Base-by-base conservation (phyloP, 208 protist species). In the Polymyxa betae region DNA sequence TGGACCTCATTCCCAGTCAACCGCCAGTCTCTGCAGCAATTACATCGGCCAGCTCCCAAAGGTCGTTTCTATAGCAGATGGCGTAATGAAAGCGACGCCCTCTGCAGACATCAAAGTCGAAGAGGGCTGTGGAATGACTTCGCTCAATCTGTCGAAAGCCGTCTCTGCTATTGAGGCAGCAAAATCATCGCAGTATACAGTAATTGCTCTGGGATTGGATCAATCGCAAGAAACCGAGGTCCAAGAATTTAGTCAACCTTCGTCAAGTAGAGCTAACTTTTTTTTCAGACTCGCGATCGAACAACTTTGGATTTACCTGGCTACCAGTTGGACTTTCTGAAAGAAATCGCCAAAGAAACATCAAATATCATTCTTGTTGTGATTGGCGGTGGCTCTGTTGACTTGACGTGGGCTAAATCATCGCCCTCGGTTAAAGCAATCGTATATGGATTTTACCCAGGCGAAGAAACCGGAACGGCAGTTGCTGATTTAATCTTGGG, bases 401-500 rank as follows among this genome's bases (percentile, higher is more conserved):
- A 93, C 54, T 5, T 94, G 29, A 89, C 91, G 0, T 20, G 44
- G 41, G 16, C 32, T 40, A 77, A 88, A 52, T 89, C 24, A 32
- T 10, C 29, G n/a, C 40, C 66, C 45, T 49, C 87, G 10, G 90
- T 93, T 0, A 24, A 0, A 5, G 88, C 89, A 12, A 91, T 93
- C 43, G 41, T 94, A 1, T 90, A 46, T 77, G 90, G 0, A 0
- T 32, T 77, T 0, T 93, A 94, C 68, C 92, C 92, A 0, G 92
- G 92, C n/a, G 66, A 93, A 87, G 0, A 0, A 0, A 92, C 89
- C 24, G 92, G 92, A 20, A n/a, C 43, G 16, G 92, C 92, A 38
- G 54, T 94, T 29, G 89, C 90, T 1, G 87, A 94, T 16, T 77
- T 66, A 0, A 24, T 94, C 68, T 93, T 94, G 78, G 92, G 92